Evolutionary conservation across 176 grass and related monocot genomes (phyloP).

Genomic region (Saccharum spontaneum): DNA sequence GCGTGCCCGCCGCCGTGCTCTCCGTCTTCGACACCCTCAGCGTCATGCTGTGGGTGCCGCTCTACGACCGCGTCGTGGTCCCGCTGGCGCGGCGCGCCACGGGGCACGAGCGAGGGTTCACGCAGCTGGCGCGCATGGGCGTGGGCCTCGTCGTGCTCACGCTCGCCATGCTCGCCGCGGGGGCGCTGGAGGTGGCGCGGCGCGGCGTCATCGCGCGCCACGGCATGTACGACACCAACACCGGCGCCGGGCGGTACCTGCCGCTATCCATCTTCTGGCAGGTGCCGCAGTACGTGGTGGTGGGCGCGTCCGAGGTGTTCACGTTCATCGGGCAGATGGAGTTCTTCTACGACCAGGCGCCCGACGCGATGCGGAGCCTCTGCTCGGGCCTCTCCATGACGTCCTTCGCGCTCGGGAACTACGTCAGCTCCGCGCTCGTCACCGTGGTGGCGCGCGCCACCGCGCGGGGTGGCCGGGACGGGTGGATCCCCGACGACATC

Average conservation of each 20-base stretch:
- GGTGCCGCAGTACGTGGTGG: constrained; percentile 69
- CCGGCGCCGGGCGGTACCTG: background rate
- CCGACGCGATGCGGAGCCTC: constrained; percentile 67
- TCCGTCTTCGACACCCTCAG: constrained; percentile 62
- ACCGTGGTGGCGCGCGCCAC: constrained; percentile 37
- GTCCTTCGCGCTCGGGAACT: constrained; percentile 57
- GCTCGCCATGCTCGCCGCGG: constrained; percentile 33
- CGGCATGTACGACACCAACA: constrained; percentile 20
- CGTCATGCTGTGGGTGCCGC: constrained; percentile 62
- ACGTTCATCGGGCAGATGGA: constrained; percentile 71
- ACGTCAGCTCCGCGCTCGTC: constrained; percentile 55
- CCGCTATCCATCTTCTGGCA: constrained; percentile 80
- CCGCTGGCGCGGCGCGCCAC: constrained; percentile 37
- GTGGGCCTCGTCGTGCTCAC: constrained; percentile 45
- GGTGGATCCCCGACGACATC: constrained; percentile 73
- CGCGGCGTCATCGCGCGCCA: constrained; percentile 32
- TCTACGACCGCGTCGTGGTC: constrained; percentile 52
- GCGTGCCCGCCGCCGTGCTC: constrained; percentile 48
- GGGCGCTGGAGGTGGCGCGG: constrained; percentile 36
- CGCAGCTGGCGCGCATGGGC: constrained; percentile 55
- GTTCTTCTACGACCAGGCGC: constrained; percentile 84
- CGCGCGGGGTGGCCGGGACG: constrained; percentile 19
- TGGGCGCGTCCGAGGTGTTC: constrained; percentile 71
- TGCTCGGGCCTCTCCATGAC: constrained; percentile 50
- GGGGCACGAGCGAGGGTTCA: constrained; percentile 37